Evolutionary conservation across 2,329 filamentous ascomycete species (phyloP).

Genomic region (Botrytis paeoniae): DNA sequence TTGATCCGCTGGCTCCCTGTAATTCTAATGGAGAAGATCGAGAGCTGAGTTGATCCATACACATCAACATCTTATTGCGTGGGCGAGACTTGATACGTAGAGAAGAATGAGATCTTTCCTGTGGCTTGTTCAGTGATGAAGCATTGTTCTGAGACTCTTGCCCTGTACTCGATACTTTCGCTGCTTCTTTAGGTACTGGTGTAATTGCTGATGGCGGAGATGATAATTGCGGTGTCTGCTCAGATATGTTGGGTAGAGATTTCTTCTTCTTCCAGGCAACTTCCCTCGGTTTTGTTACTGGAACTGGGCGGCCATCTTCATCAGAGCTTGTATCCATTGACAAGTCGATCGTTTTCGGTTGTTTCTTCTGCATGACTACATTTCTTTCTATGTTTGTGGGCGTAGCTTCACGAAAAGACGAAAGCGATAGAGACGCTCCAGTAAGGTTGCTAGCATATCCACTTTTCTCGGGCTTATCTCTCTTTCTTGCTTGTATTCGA

Average conservation of each 20-base stretch:
- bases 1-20: background rate
- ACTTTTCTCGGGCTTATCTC: conserved; percentile 24
- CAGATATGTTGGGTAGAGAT: background rate
- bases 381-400: background rate
- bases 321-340: conserved; percentile 12
- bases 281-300: background rate
- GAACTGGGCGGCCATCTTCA: background rate
- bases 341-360: conserved; percentile 2
- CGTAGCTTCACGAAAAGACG: conserved; percentile 16
- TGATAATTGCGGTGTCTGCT: background rate
- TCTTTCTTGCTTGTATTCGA: conserved; percentile 21
- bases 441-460: conserved; percentile 35
- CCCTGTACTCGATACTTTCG: background rate
- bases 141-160: background rate
- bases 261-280: background rate
- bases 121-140: background rate
- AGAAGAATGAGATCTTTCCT: conserved; percentile 24
- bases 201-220: background rate
- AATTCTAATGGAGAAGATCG: conserved; percentile 6
- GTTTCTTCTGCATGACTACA: background rate
- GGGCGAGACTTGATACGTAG: conserved; percentile 35
- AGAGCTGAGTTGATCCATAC: conserved; percentile 29
- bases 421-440: conserved; percentile 30
- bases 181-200: background rate
- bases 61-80: conserved; percentile 36